Conservation (phyloP, 768 basidiomycete species). For the Boletales sp. region DNA sequence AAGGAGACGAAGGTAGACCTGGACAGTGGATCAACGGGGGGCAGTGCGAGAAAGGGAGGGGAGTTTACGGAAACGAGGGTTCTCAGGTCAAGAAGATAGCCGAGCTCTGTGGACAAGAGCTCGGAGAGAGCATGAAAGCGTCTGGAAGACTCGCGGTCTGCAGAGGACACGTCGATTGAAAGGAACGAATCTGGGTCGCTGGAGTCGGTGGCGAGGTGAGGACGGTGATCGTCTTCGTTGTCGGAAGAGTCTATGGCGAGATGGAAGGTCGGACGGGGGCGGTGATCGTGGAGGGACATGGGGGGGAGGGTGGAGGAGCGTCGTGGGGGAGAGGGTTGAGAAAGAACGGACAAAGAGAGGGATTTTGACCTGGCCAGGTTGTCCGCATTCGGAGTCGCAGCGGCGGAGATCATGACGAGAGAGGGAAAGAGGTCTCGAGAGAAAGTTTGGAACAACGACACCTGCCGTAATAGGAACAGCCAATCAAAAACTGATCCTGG, state of each 20-base stretch:
- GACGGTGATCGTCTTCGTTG: constrained; percentile 11
- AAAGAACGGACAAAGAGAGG: constrained; percentile 18
- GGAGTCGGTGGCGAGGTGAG: not conserved
- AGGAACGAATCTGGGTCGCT: not conserved
- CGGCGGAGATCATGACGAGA: constrained; percentile 1
- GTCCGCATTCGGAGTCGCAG: not conserved
- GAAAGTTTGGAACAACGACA: not conserved
- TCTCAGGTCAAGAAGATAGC: constrained; percentile 76
- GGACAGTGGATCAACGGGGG: constrained; percentile 1
- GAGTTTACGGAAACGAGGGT: constrained; percentile 68
- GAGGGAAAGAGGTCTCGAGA: too few species aligned
- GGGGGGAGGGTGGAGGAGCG: constrained; percentile 43
- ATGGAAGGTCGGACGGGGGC: constrained; percentile 11
- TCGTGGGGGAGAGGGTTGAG: constrained; percentile 19
- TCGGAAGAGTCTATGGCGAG: constrained; percentile 17
- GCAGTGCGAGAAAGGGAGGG: not conserved
- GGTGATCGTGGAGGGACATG: constrained; percentile 11
- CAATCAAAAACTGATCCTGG: not conserved
- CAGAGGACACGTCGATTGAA: not conserved
- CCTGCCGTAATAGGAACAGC: constrained; percentile 6
- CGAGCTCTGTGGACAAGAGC: constrained; percentile 78
- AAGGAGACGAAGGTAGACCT: constrained; percentile 67
- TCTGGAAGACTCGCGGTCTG: constrained; percentile 38
- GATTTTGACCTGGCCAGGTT: constrained; percentile 9
- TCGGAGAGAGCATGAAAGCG: constrained; percentile 79